Evolutionary conservation across 306 rosid species (phyloP), one percentile per base, ranked within the genome.

Genomic region (Lagenaria siceraria): DNA sequence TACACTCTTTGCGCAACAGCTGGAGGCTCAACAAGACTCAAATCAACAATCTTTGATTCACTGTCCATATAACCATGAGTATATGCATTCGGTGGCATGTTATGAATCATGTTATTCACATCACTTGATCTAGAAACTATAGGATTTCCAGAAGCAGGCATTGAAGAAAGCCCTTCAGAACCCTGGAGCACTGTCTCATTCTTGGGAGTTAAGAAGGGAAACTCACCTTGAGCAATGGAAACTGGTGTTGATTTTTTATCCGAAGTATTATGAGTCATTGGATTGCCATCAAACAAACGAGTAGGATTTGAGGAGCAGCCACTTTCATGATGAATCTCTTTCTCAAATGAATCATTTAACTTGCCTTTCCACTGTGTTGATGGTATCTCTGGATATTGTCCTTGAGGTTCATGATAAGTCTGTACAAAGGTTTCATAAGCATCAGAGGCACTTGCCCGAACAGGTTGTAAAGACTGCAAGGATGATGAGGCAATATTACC

Each of bases 1-100:
- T 86, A 94, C 51, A 90, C 85, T 90, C 98, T 91, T 76, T 81
- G 90, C 80, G 90, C 85, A 81, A 83, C 87, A 64, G 86, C 84
- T 68, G 93, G 91, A 36, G 88, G 90, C 82, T 94, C 98, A 22
- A 80, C 85, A 84, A 58, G 83, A 77, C 84, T 88, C 79, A 84
- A 86, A 84, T 92, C 97, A 74, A 84, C 84, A 38, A 84, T 86
- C 76, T 76, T 86, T 74, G 97, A 80, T 65, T 83, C 90, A 52
- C 83, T 75, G 43, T 89, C 89, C 51, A 82, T 69, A 86, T 78
- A 84, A 78, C 80, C 86, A 68, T 80, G 84, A 81, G 83, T 56
- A 81, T 84, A 78, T 74, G 90, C 86, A 79, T 79, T 62, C 52
- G 90, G 54, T 77, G 87, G 54, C 69, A 87, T 38, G 58, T 52